Conservation (phyloP, 176 grass and related monocot species). For the Stipa capillata region DNA sequence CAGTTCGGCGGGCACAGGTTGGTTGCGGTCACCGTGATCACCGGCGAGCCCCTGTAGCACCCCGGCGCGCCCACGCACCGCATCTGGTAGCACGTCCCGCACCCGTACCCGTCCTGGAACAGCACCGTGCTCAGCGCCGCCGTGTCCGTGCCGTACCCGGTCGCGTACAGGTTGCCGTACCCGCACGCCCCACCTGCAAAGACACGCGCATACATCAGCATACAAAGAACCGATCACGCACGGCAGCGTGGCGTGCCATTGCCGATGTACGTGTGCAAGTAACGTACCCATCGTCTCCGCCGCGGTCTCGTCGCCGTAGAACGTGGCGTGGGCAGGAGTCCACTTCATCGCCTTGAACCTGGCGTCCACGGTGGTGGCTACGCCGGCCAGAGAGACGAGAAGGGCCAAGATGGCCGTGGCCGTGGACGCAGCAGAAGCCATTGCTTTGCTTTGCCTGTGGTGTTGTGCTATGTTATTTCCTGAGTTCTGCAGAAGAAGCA, state of each 20-base stretch:
- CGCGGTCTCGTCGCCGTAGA: constrained; percentile 73
- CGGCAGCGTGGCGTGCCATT: neutral
- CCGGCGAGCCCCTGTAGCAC: constrained; percentile 57
- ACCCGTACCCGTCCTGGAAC: constrained; percentile 44
- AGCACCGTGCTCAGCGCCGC: constrained; percentile 41
- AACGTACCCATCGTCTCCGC: constrained; percentile 56
- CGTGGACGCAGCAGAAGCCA: constrained; percentile 21
- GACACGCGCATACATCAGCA: neutral
- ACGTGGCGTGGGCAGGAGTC: constrained; percentile 71
- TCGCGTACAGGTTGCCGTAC: constrained; percentile 61
- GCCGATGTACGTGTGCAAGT: neutral
- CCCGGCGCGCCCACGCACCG: constrained; percentile 34
- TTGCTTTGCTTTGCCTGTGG: neutral
- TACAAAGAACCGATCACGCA: neutral
- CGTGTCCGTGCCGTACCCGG: constrained; percentile 38
- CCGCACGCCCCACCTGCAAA: constrained; percentile 21
- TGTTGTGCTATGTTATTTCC: neutral
- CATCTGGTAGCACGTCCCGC: constrained; percentile 72
- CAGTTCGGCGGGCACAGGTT: constrained; percentile 90
- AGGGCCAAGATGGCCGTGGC: constrained; percentile 13
- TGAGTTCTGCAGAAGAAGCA: neutral
- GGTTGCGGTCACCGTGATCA: constrained; percentile 62
- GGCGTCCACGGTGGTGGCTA: constrained; percentile 27
- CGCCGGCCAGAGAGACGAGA: constrained; percentile 7
- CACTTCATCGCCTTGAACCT: constrained; percentile 47